Base-by-base conservation (phyloP, 495 filamentous ascomycete species). In the Penicillium psychrofluorescens region DNA sequence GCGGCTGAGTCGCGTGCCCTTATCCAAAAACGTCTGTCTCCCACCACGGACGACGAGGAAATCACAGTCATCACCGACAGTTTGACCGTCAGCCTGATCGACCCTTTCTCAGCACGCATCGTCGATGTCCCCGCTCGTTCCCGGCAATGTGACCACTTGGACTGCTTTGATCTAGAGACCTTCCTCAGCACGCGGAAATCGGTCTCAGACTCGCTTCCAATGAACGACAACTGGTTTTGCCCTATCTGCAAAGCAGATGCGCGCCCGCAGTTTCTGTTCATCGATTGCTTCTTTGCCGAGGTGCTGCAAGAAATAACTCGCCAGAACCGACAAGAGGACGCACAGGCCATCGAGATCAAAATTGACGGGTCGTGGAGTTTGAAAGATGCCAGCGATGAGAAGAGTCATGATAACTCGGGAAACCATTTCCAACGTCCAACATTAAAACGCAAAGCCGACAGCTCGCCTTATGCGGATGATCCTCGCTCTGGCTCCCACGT, bases 141-240 rank as follows among this genome's bases (percentile, higher is more conserved):
- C 11, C 63, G 49, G 7, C 37, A 36, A 11, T 85, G 81, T 59
- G 63, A 64, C 7, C 90, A 96, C 58, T 64, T 79, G 31, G 87
- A 95, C 61, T 94, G 87, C 58, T 95, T 96, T 57, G 90, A 96
- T 58, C 81, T 92, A 15, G 78, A 88, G 22, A 88, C 78, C 0
- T 95, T 85, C 66, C 73, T 96, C 10, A 55, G 66, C 11, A 88
- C 85, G 0, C 75, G 84, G 63, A 56, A 63, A 60, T 47, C 67
- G 58, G 44, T 53, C 52, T 45, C 66, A 54, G 36, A 75, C 54
- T 31, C 69, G 74, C 76, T 79, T 0, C 74, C 75, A 30, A 68
- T 77, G 44, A 71, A 78, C n/a, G 86, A 92, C 40, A 76, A 80
- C 41, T 94, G 90, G 86, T 76, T 68, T 34, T 96, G 90, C 54